Evolutionary conservation across 139 green algal genomes (phyloP).

Genomic region (Chlorella sp.): DNA sequence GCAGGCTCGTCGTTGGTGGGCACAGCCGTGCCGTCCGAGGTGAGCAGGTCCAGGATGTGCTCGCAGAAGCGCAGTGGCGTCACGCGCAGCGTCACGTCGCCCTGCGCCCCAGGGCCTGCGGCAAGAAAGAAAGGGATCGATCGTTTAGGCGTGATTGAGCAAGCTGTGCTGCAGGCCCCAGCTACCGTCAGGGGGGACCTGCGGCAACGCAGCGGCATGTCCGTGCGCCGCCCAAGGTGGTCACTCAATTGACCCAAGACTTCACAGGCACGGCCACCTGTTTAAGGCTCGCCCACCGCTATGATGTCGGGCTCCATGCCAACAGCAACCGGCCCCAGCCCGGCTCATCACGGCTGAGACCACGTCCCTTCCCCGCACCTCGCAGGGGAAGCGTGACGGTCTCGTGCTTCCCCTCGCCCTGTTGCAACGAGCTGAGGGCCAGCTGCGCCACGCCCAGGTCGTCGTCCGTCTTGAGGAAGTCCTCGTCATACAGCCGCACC

Average conservation of each 20-base stretch:
- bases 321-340: no score
- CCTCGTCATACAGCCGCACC: slow-evolving; percentile 42
- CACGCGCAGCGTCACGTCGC: slow-evolving; percentile 3
- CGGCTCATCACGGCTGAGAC: not conserved
- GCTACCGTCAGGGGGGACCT: no score
- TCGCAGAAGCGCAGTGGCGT: slow-evolving; percentile 20
- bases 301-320: no score
- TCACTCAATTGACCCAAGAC: no score
- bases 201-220: no score
- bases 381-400: slow-evolving; percentile 22
- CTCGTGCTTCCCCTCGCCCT: slow-evolving; percentile 5
- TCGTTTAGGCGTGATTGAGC: no score
- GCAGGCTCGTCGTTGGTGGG: not conserved
- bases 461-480: slow-evolving; percentile 41
- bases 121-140: no score
- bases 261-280: no score
- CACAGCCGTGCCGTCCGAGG: not conserved
- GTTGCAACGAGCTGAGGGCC: slow-evolving; percentile 14
- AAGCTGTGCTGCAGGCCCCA: no score
- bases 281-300: no score
- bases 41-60: slow-evolving; percentile 4
- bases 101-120: slow-evolving; percentile 22
- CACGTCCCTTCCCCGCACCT: slow-evolving; percentile 15
- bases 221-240: no score
- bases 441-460: slow-evolving; percentile 39